These are phyloP conservation scores for Ascocoryne sarcoides DNA, from an alignment of 2,329 filamentous ascomycete genomes.

Conservation along the genomic window DNA sequence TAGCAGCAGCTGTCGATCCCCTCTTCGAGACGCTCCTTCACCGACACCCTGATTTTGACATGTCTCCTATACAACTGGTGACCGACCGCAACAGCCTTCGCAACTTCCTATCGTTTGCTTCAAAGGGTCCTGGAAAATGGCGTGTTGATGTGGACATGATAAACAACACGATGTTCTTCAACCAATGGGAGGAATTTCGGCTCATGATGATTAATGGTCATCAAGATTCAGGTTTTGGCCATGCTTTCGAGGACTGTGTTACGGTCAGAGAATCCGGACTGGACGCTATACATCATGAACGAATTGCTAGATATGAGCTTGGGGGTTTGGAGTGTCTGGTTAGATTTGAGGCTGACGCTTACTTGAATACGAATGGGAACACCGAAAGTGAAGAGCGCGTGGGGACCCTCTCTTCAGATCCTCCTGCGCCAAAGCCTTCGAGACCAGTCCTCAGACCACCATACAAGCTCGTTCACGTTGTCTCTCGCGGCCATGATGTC, in stretches of 20 bases:
- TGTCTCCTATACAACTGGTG: slow-evolving; percentile 5
- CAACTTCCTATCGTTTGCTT: slow-evolving; percentile 6
- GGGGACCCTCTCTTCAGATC: slow-evolving; percentile 1
- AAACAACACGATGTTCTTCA: slow-evolving; percentile 9
- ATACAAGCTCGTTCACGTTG: slow-evolving; percentile 7
- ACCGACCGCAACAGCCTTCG: slow-evolving; percentile 9
- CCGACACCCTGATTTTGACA: slow-evolving; percentile 4
- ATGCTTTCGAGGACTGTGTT: slow-evolving; percentile 5
- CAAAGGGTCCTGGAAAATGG: slow-evolving; percentile 4
- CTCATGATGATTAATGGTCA: slow-evolving; percentile 8
- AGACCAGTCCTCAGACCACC: slow-evolving; percentile 3
- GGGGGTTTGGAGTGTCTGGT: slow-evolving; percentile 5
- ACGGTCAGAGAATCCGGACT: slow-evolving; percentile 1
- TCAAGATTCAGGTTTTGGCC: slow-evolving; percentile 6
- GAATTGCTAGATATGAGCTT: slow-evolving; percentile 6
- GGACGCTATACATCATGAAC: slow-evolving; percentile 6
- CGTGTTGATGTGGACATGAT: slow-evolving; percentile 9
- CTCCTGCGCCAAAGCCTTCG: slow-evolving; percentile 6
- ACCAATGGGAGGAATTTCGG: slow-evolving; percentile 9
- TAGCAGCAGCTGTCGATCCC: too few species aligned
- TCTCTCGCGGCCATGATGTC: slow-evolving; percentile 2
- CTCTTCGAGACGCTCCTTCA: slow-evolving; percentile 6
- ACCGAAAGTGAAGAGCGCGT: neutral
- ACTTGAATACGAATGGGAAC: slow-evolving; percentile 4
- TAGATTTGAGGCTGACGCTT: slow-evolving; percentile 9